Conservation (phyloP, 129 eudicot genomes). For the Arctium minus region DNA sequence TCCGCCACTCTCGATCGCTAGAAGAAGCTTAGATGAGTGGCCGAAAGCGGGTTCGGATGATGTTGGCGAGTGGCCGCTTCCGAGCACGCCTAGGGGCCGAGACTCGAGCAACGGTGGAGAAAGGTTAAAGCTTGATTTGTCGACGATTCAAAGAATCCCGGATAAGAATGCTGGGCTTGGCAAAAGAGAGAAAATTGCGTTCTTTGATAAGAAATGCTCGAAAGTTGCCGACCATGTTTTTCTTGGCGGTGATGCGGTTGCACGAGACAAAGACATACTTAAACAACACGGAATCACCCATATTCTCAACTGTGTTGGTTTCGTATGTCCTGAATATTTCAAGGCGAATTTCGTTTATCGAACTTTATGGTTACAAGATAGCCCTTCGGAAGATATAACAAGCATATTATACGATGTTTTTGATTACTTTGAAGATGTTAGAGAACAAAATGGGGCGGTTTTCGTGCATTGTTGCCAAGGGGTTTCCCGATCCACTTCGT, state of each 20-base stretch:
- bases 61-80: constrained; percentile 79
- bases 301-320: constrained; percentile 81
- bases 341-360: constrained; percentile 61
- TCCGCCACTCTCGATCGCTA: constrained; percentile 70
- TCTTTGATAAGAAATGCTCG: constrained; percentile 71
- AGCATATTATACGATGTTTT: constrained; percentile 86
- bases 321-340: constrained; percentile 80
- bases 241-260: constrained; percentile 80
- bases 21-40: constrained; percentile 83
- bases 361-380: constrained; percentile 86
- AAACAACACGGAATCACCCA: constrained; percentile 75
- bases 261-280: constrained; percentile 61
- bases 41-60: constrained; percentile 85
- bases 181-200: constrained; percentile 65
- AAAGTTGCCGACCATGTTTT: constrained; percentile 75
- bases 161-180: constrained; percentile 54
- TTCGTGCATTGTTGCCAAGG: constrained; percentile 92
- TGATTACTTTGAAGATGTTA: constrained; percentile 86
- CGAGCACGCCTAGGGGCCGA: constrained; percentile 61
- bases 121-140: constrained; percentile 73
- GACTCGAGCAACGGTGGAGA: constrained; percentile 47
- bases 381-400: constrained; percentile 84
- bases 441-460: constrained; percentile 69
- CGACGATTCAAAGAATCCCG: constrained; percentile 45
- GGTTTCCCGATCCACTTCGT: constrained; percentile 86